Percentiles rank a stretch among this genome's conserved stretches.
These are phyloP conservation scores for Vitis hybrid DNA, from an alignment of 177 flowering plant genomes.

Conservation along the genomic window DNA sequence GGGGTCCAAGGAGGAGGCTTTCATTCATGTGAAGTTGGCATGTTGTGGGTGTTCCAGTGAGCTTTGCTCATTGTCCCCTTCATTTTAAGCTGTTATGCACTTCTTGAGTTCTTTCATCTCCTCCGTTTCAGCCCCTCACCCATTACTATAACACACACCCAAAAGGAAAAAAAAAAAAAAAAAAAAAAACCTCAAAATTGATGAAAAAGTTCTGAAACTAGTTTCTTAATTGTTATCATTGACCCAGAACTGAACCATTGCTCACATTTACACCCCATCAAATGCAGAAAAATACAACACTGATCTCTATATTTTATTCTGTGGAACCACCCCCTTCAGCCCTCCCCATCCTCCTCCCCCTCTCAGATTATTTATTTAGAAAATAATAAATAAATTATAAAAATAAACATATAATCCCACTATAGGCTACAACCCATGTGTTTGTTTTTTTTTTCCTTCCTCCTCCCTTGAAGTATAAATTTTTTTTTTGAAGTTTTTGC, in stretches of 20 bases:
- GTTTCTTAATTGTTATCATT: no score
- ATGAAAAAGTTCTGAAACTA: no score
- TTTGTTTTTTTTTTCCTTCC: not conserved
- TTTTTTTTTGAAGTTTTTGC: not conserved
- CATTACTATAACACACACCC: not conserved
- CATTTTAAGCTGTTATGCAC: slow-evolving; percentile 11
- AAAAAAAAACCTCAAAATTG: not conserved
- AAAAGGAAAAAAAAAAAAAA: not conserved
- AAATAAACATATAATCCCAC: slow-evolving; percentile 21
- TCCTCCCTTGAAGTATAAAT: not conserved
- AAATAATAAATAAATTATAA: slow-evolving; percentile 34
- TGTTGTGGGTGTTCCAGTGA: slow-evolving; percentile 5
- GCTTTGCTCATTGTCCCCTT: slow-evolving; percentile 1
- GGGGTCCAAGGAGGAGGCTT: slow-evolving; percentile 9
- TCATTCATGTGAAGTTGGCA: slow-evolving; percentile 25
- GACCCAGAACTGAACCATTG: not conserved
- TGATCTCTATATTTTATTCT: slow-evolving; percentile 7
- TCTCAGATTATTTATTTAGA: slow-evolving; percentile 17
- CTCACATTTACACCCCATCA: slow-evolving; percentile 20
- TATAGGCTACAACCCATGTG: slow-evolving; percentile 15
- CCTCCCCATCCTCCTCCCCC: slow-evolving; percentile 1
- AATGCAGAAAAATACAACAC: slow-evolving; percentile 11
- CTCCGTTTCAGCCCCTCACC: no score
- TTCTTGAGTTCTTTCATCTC: no score
- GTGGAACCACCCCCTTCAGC: slow-evolving; percentile 2